Evolutionary conservation across 176 grass and related monocot genomes (phyloP).

Genomic region (Oryza brachyantha): DNA sequence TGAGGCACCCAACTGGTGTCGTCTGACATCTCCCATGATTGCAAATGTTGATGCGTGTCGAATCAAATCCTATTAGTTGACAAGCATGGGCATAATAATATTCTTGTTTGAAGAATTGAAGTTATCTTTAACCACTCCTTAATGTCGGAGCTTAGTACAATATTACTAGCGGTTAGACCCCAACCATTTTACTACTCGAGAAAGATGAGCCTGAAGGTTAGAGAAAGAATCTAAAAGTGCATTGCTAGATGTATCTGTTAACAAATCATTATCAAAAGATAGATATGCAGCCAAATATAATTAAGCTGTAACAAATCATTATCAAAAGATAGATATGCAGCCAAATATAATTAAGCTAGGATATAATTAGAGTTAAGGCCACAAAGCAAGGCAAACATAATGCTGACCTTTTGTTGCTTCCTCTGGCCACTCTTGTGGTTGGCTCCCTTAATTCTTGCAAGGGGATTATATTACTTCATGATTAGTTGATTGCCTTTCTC

Average conservation of each 20-base stretch:
- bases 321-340: neutral
- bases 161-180: neutral
- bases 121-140: constrained; percentile 12
- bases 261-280: neutral
- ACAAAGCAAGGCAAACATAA: neutral
- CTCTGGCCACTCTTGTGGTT: neutral
- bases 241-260: neutral
- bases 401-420: constrained; percentile 7
- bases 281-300: neutral
- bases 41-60: constrained; percentile 23
- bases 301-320: neutral
- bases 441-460: constrained; percentile 29
- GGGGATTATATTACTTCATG: constrained; percentile 9
- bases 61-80: constrained; percentile 27
- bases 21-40: constrained; percentile 20
- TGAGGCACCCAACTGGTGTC: constrained; percentile 11
- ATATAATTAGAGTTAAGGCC: neutral
- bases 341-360: neutral
- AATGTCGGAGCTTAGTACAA: neutral
- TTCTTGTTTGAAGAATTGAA: neutral
- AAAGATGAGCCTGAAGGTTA: neutral
- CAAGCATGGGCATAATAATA: neutral
- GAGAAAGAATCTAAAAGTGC: constrained; percentile 6
- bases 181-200: neutral
- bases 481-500: constrained; percentile 14